These are phyloP conservation scores for Hericium rajendrae DNA, from an alignment of 768 basidiomycete species.

Conservation along the genomic window DNA sequence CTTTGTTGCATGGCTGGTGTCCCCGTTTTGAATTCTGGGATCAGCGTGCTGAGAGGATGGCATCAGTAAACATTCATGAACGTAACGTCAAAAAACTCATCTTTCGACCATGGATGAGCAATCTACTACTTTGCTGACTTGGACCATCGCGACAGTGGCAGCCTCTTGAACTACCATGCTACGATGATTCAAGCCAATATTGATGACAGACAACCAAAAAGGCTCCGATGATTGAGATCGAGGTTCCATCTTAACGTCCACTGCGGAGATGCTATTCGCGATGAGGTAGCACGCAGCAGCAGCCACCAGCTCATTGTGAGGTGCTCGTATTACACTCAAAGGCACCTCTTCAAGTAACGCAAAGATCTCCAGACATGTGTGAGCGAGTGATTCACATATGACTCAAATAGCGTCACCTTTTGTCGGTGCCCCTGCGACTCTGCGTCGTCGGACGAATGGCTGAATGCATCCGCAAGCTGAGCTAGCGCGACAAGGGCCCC, in stretches of 20 bases:
- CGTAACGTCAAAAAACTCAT: conserved; percentile 40
- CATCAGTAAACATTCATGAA: conserved; percentile 1
- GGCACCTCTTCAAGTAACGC: conserved; percentile 46
- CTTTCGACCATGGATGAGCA: conserved; percentile 55
- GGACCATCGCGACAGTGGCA: conserved; percentile 59
- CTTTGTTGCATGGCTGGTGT: conserved; percentile 57
- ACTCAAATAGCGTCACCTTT: conserved; percentile 34
- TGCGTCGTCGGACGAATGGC: conserved; percentile 13
- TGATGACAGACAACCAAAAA: conserved; percentile 61
- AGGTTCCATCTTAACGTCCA: conserved; percentile 36
- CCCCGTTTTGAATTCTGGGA: conserved; percentile 47
- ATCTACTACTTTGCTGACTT: conserved; percentile 61
- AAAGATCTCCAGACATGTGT: conserved; percentile 48
- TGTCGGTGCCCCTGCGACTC: conserved; percentile 5
- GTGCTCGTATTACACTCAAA: conserved; percentile 46
- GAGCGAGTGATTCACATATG: not conserved
- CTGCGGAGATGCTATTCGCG: conserved; percentile 48
- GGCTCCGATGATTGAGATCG: conserved; percentile 31
- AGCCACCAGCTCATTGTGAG: conserved; percentile 64
- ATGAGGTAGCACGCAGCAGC: conserved; percentile 67
- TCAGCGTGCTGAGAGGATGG: conserved; percentile 36
- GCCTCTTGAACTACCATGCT: conserved; percentile 60
- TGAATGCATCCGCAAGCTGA: conserved; percentile 61
- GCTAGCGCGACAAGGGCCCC: conserved; percentile 69
- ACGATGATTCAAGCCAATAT: conserved; percentile 64